Percentiles rank a stretch among this genome's conserved stretches.
These are phyloP conservation scores for Euphrasia arctica DNA, from an alignment of 305 asterid species.

Conservation along the genomic window DNA sequence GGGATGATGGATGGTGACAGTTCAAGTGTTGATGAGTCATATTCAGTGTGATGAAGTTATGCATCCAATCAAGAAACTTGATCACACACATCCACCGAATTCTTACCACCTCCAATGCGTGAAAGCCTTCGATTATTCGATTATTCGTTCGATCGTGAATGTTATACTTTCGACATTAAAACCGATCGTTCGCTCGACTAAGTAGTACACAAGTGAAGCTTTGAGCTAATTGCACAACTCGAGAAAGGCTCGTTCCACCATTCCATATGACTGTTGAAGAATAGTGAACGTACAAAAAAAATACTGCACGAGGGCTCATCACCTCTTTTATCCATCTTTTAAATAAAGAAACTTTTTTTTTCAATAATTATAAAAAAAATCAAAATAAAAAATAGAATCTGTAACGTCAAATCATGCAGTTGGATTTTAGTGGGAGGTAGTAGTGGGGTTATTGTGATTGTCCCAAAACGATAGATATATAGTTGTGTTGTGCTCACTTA, in stretches of 20 bases:
- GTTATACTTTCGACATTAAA: too few species aligned
- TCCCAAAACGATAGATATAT: neutral
- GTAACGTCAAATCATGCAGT: slow-evolving; percentile 73
- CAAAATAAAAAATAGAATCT: slow-evolving; percentile 50
- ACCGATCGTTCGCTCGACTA: too few species aligned
- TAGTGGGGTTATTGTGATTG: neutral
- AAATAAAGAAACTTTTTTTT: slow-evolving; percentile 22
- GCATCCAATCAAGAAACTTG: slow-evolving; percentile 37
- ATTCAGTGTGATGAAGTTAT: slow-evolving; percentile 31
- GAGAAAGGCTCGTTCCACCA: neutral
- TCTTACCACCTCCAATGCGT: slow-evolving; percentile 28
- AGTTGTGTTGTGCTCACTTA: neutral
- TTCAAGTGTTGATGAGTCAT: slow-evolving; percentile 51
- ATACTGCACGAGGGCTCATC: slow-evolving; percentile 5
- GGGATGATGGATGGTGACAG: slow-evolving; percentile 37
- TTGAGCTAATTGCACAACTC: too few species aligned
- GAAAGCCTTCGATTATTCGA: neutral
- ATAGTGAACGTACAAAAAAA: neutral
- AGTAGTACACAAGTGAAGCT: too few species aligned
- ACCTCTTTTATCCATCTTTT: slow-evolving; percentile 10
- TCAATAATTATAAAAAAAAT: neutral
- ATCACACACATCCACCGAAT: slow-evolving; percentile 33
- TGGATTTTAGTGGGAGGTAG: slow-evolving; percentile 40
- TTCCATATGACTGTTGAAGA: neutral
- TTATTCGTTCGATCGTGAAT: too few species aligned